Percentiles rank a stretch among this genome's conserved stretches.
phyloP scores from a whole-genome alignment of 1,284 basidiomycete genomes.

The Marasmius tenuissimus region DNA sequence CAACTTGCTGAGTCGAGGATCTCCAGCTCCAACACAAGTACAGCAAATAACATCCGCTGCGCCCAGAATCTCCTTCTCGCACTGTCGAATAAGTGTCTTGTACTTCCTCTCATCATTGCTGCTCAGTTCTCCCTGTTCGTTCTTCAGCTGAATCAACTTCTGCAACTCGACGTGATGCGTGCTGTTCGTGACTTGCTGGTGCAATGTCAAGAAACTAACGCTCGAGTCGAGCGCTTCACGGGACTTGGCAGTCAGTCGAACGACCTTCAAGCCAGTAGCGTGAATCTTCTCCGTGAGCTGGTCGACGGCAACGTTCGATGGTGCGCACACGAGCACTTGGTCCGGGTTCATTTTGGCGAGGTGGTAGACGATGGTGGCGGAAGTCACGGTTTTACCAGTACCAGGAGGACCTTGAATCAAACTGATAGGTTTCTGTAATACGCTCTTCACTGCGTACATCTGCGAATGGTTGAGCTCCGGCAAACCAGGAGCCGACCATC shows the following conservation, averaged over 20 bases:
- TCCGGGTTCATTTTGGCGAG: slow-evolving; percentile 99
- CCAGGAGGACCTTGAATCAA: slow-evolving; percentile 98
- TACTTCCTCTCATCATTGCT: slow-evolving; percentile 97
- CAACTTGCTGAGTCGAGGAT: slow-evolving; percentile 92
- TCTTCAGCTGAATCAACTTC: slow-evolving; percentile 97
- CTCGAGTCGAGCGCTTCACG: slow-evolving; percentile 96
- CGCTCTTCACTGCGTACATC: slow-evolving; percentile 98
- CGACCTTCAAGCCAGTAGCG: slow-evolving; percentile 94
- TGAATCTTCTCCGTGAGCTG: slow-evolving; percentile 99
- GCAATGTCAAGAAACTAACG: slow-evolving; percentile 91
- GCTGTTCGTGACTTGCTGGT: slow-evolving; percentile 96
- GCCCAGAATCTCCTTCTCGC: slow-evolving; percentile 95
- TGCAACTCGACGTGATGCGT: slow-evolving; percentile 94
- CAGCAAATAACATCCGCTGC: slow-evolving; percentile 98
- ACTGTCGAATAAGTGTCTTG: slow-evolving; percentile 91
- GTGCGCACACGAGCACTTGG: slow-evolving; percentile 97
- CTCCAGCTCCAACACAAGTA: slow-evolving; percentile 97
- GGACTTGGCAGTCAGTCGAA: slow-evolving; percentile 96
- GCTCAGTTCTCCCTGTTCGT: slow-evolving; percentile 95
- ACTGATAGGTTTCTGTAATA: slow-evolving; percentile 97
- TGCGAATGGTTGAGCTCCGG: slow-evolving; percentile 99
- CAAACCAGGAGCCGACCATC: slow-evolving; percentile 95
- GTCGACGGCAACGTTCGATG: slow-evolving; percentile 99
- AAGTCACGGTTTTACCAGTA: slow-evolving; percentile 99
- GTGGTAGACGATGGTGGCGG: slow-evolving; percentile 99